Evolutionary conservation across 2,329 filamentous ascomycete species (phyloP), one percentile per base, ranked within the genome.

Genomic region (Xylariaceae sp.): DNA sequence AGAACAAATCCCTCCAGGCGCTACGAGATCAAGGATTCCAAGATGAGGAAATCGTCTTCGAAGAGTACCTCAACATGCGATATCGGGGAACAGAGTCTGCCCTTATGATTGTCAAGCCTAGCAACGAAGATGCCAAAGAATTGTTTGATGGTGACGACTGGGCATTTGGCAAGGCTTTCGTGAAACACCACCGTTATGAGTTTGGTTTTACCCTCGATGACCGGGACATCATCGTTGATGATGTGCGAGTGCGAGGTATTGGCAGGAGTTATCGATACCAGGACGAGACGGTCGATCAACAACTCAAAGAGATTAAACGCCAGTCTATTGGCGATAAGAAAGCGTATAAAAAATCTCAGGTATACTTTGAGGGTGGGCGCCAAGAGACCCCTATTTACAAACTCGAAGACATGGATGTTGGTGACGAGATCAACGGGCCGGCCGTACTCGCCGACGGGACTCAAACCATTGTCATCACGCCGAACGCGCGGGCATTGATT

Each of bases 61-160:
- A 96, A 69, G 89, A 96, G 68, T 97, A 96, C 66, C 82, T 97
- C 51, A 96, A 97, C 69, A 92, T 97, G 87, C 81, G 92, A 52
- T 96, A 96, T 66, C 84, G 91, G 29, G 92, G 92, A 9, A 96
- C 92, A 0, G 92, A 96, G 68, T 95, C 91, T 6, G 90, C 92
- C 1, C 79, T 96, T 35, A 97, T 96, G 92, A 84, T 96, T 41
- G 75, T 94, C 59, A 91, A 88, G 70, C 91, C 92, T 0, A 81
- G 73, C 2, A 73, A 80, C 30, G 81, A 85, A 44, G 86, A 90
- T 51, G 79, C 79, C 0, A 74, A 83, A 54, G 78, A 80, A 32
- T 75, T 80, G 11, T 88, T 82, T 59, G 77, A 71, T 20, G 85
- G 84, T 6, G 83, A 89, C 20, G 82, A 87, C 7, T 95, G 89